Evolutionary conservation across 768 basidiomycete genomes (phyloP).

Genomic region (Serendipita sp.): DNA sequence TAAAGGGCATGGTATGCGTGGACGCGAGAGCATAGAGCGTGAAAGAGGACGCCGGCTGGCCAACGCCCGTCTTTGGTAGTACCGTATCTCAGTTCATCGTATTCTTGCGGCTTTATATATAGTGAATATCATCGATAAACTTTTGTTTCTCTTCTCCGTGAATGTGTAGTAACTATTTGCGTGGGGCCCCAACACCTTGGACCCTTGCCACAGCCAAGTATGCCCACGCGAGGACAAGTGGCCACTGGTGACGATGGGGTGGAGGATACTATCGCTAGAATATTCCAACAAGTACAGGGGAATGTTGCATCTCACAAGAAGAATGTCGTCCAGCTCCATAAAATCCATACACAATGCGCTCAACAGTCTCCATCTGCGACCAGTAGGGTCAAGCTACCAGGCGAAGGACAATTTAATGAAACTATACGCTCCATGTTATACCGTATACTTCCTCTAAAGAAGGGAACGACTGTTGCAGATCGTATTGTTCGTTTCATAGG

Average conservation of each 20-base stretch:
- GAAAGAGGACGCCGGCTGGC: constrained; percentile 68
- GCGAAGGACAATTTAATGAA: constrained; percentile 64
- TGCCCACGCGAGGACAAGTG: neutral
- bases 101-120: neutral
- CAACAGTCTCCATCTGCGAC: constrained; percentile 35
- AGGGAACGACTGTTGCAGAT: constrained; percentile 62
- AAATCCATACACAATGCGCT: constrained; percentile 55
- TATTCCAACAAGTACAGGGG: constrained; percentile 66
- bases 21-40: constrained; percentile 51
- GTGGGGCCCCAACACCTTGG: neutral
- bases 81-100: neutral
- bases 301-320: constrained; percentile 74
- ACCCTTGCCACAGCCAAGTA: neutral
- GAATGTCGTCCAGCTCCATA: constrained; percentile 69
- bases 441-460: constrained; percentile 56
- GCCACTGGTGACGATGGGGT: neutral
- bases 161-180: neutral
- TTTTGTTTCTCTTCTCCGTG: neutral
- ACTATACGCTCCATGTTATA: constrained; percentile 43
- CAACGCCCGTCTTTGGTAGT: constrained; percentile 37
- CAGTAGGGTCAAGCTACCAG: constrained; percentile 38
- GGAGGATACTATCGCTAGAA: constrained; percentile 32
- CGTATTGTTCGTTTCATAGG: constrained; percentile 68
- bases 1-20: constrained; percentile 59
- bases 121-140: neutral